Evolutionary conservation across 2,329 filamentous ascomycete genomes (phyloP), one percentile per base, ranked within the genome.

Genomic region (Aspergillus sp.): DNA sequence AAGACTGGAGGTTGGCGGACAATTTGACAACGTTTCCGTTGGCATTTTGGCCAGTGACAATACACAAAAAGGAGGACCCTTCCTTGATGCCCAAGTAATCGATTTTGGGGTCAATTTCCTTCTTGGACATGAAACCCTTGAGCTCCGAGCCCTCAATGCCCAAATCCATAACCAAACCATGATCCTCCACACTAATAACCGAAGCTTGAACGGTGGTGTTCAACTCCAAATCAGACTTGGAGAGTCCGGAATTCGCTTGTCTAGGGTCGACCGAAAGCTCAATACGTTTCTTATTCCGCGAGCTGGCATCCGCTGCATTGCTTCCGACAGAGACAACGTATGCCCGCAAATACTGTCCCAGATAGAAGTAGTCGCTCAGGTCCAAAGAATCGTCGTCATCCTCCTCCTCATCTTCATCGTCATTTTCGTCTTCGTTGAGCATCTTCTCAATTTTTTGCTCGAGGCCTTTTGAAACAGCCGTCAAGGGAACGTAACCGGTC

Each of bases 111-210:
- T 88, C 86, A 12, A 96, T 72, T 61, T 96, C 90, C 60, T 86
- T 89, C 48, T 85, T 86, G 5, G 89, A 81, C 60, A 98, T 76
- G 69, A 98, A 98, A 3, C 88, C 93, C 47, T 83, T 84, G 41
- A 90, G 65, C 32, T 80, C 77, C 29, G 76, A 70, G 42, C 82
- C 80, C 31, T 82, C 75, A 6, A 97, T 73, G 12, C 89, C 89
- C 32, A 97, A 70, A 55, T 96, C 89, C 89, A 98, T 95, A 44
- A 97, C 81, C 45, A 93, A 78, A 49, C 93, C 93, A 60, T 95
- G 90, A 57, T 98, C 94, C 67, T 98, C 91, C n/a, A 94, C 85
- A 66, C 91, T 98, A 40, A 79, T 70, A 27, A 98, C 84, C 0
- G 90, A 85, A 2, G 90, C 91, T 77, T 97, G 94, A 13, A 97